A percentile compares a stretch with the other conserved stretches of the same genome.
Conservation (phyloP, 768 basidiomycete species). For the Lentinula sp. region DNA sequence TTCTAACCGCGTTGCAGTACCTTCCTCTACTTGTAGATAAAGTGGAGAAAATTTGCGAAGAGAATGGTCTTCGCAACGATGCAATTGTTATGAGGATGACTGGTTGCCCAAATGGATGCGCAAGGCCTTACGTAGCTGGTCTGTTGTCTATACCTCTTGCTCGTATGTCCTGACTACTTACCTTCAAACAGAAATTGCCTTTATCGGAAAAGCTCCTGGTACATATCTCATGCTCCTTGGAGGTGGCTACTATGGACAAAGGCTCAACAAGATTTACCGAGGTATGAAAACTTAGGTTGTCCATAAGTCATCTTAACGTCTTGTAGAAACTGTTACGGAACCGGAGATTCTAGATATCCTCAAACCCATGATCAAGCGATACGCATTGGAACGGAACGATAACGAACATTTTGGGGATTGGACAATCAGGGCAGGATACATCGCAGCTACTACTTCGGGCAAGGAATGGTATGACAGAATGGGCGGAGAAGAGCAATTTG, state of each 20-base stretch:
- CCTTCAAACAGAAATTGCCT: constrained; percentile 70
- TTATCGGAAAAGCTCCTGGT: constrained; percentile 94
- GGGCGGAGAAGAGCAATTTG: constrained; percentile 65
- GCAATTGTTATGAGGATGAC: constrained; percentile 99
- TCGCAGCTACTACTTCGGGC: constrained; percentile 78
- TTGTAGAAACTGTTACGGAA: constrained; percentile 79
- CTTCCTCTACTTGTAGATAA: constrained; percentile 90
- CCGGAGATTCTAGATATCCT: constrained; percentile 90
- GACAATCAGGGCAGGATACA: constrained; percentile 87
- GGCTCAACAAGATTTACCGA: constrained; percentile 94
- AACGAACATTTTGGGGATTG: constrained; percentile 96
- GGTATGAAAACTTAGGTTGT: constrained; percentile 30
- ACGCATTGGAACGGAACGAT: constrained; percentile 78
- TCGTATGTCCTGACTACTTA: not conserved
- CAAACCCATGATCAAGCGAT: constrained; percentile 89
- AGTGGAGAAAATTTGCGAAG: constrained; percentile 92
- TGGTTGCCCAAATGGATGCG: constrained; percentile 92
- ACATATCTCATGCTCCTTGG: constrained; percentile 93
- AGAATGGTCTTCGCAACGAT: constrained; percentile 88
- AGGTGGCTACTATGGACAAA: constrained; percentile 90
- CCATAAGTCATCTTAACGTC: not conserved
- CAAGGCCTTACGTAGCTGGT: constrained; percentile 90
- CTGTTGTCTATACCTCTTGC: constrained; percentile 15
- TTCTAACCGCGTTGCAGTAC: constrained; percentile 44
- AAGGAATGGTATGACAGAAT: constrained; percentile 82